Base-by-base conservation (phyloP, 2,329 filamentous ascomycete genomes). In the Mycocentrospora acerina region DNA sequence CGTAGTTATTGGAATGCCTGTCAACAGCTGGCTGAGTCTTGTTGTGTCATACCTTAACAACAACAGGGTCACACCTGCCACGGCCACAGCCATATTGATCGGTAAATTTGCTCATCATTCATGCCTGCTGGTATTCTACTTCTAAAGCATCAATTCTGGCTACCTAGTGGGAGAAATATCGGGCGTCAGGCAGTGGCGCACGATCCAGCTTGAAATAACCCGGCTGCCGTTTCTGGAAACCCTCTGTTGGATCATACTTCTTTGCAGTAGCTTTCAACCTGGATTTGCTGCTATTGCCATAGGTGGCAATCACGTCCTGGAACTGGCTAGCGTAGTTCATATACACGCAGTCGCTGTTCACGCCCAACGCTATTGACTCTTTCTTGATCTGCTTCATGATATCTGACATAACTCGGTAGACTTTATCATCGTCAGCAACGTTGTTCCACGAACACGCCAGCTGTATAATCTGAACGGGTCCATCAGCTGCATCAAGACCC, bases 281-380 rank as follows among this genome's bases (percentile, higher is more conserved):
- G 17, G 49, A 36, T 25, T 62, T 46, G 32, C 69, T 75, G 7
- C 42, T 51, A n/a, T 41, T 29, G 1, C 72, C 71, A 42, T 75
- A 77, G 22, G 67, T 65, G 4, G 53, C 40, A 26, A 76, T 50
- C 1, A 70, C 64, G 43, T 69, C 63, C 48, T 77, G 71, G 39
- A 59, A 69, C 53, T 63, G 59, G 36, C 62, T 63, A 6, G 72
- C 73, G 41, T 76, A 75, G 49, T 75, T 76, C 66, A 75, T 70
- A 47, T 75, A 76, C 16, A 72, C 46, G 39, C 62, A 75, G 13
- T 50, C 45, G 8, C 44, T 43, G 7, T 38, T 30, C 19, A 58
- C 19, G 3, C 44, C 44, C 24, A 41, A 14, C 4, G 19, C 32
- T 11, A 29, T 27, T 8, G 40, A 32, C 11, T 50, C 43, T 5